A percentile compares a stretch with the other conserved stretches of the same genome.
Conservation (phyloP, 225 moss, liverwort and hornwort species). For the Pleurozium schreberi region DNA sequence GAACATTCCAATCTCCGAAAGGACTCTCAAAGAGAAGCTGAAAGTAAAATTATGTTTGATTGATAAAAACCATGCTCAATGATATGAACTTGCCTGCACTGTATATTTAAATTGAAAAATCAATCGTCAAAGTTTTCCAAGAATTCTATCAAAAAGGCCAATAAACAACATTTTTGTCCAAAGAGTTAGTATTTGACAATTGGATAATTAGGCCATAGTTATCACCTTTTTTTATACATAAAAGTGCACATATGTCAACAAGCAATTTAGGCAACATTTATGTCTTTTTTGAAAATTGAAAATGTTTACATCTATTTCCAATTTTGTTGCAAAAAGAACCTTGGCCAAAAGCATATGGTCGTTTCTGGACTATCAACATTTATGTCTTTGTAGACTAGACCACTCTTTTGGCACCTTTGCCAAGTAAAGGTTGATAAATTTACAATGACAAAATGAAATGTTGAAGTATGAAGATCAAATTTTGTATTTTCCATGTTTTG, state of each 20-base stretch:
- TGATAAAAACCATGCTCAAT: background rate
- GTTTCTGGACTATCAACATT: too few relatives aligned
- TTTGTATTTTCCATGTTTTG: too few relatives aligned
- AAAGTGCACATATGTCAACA: background rate
- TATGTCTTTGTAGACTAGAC: too few relatives aligned
- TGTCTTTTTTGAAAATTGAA: background rate
- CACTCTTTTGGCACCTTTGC: too few relatives aligned
- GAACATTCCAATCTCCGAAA: background rate
- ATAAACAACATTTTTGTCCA: background rate
- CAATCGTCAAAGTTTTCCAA: fast-evolving
- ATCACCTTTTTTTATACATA: background rate
- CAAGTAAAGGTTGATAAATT: too few relatives aligned
- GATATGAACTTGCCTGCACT: fast-evolving
- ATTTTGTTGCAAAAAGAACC: background rate
- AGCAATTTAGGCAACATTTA: background rate
- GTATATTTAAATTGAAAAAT: too few relatives aligned
- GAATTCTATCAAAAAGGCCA: fast-evolving
- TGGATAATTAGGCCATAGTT: background rate
- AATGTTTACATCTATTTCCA: background rate
- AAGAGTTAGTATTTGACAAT: background rate
- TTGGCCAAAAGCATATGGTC: too few relatives aligned
- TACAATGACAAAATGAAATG: too few relatives aligned
- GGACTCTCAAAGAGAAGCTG: fast-evolving
- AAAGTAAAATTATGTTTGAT: background rate
- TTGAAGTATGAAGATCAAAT: too few relatives aligned